A percentile compares a stretch with the other conserved stretches of the same genome.
Evolutionary conservation across 2,329 filamentous ascomycete genomes (phyloP).

Genomic region (Hirsutella minnesotensis): DNA sequence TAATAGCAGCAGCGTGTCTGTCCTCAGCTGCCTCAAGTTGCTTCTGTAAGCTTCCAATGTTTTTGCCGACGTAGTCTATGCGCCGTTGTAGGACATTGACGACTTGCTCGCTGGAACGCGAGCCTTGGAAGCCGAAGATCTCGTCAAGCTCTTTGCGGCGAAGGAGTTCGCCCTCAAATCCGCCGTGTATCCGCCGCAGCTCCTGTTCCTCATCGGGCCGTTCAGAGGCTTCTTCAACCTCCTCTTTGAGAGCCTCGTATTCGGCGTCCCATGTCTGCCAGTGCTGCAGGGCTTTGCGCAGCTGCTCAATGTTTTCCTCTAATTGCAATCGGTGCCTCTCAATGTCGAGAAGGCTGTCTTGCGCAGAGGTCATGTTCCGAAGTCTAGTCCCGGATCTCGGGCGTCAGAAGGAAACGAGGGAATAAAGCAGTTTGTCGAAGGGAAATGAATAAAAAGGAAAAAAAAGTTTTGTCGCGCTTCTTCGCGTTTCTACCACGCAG

Average conservation of each 20-base stretch:
- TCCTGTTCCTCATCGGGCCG: constrained; percentile 33
- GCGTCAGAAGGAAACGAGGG: neutral
- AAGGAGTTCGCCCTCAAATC: constrained; percentile 52
- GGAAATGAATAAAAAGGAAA: no score
- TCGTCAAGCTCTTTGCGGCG: constrained; percentile 43
- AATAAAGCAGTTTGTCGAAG: neutral
- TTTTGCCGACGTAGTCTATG: constrained; percentile 81
- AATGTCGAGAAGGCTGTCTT: constrained; percentile 50
- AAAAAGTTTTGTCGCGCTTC: neutral
- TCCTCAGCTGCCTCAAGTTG: constrained; percentile 58
- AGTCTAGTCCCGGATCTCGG: neutral
- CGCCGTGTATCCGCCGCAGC: constrained; percentile 43
- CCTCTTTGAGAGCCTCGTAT: constrained; percentile 80
- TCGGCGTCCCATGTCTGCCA: constrained; percentile 90
- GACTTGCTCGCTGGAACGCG: constrained; percentile 30
- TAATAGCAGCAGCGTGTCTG: constrained; percentile 52
- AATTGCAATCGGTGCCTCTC: constrained; percentile 66
- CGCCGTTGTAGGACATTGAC: constrained; percentile 54
- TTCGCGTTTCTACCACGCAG: neutral
- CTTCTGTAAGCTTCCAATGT: constrained; percentile 62
- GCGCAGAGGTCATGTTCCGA: constrained; percentile 24
- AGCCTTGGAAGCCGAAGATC: constrained; percentile 22
- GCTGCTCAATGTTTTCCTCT: constrained; percentile 57
- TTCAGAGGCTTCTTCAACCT: constrained; percentile 48
- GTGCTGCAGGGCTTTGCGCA: constrained; percentile 66